Evolutionary conservation across 768 basidiomycete genomes (phyloP).

Genomic region (Agrocybe praecox): DNA sequence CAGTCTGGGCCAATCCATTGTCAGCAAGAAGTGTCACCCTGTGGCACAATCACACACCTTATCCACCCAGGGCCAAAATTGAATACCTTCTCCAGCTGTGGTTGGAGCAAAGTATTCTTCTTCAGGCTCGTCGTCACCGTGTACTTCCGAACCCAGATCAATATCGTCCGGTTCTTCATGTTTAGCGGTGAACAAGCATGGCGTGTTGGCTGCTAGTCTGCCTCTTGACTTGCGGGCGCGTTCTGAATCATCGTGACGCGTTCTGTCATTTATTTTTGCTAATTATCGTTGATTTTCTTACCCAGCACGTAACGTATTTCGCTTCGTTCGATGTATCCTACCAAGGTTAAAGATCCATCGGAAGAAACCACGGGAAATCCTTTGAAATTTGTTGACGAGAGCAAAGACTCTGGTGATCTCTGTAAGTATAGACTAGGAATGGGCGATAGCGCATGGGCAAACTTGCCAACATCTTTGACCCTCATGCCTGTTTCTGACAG

Average conservation of each 20-base stretch:
- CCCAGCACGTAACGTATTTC: slow-evolving; percentile 88
- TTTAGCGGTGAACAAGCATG: slow-evolving; percentile 68
- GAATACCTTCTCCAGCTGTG: slow-evolving; percentile 56
- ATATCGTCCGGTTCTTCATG: slow-evolving; percentile 56
- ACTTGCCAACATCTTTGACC: slow-evolving; percentile 79
- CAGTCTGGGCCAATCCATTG: slow-evolving; percentile 61
- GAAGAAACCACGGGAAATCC: slow-evolving; percentile 89
- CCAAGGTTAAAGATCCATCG: slow-evolving; percentile 58
- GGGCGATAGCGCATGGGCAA: background rate
- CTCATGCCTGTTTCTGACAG: slow-evolving; percentile 76
- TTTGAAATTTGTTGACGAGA: slow-evolving; percentile 76
- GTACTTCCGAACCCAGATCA: slow-evolving; percentile 54
- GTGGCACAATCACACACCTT: slow-evolving; percentile 55
- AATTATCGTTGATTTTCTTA: slow-evolving; percentile 29
- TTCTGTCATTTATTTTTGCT: background rate
- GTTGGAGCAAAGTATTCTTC: slow-evolving; percentile 64
- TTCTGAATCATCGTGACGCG: slow-evolving; percentile 44
- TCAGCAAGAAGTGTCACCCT: background rate
- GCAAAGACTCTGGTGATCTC: slow-evolving; percentile 57
- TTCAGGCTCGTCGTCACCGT: slow-evolving; percentile 70
- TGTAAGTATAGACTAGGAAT: slow-evolving; percentile 2
- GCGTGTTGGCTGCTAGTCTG: slow-evolving; percentile 56
- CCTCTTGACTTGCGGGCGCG: slow-evolving; percentile 68
- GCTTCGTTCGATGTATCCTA: slow-evolving; percentile 87
- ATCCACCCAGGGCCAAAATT: slow-evolving; percentile 92